A percentile compares a stretch with the other conserved stretches of the same genome.
Conservation (phyloP, 805 yeast genomes). For the Yarrowia osloensis region DNA sequence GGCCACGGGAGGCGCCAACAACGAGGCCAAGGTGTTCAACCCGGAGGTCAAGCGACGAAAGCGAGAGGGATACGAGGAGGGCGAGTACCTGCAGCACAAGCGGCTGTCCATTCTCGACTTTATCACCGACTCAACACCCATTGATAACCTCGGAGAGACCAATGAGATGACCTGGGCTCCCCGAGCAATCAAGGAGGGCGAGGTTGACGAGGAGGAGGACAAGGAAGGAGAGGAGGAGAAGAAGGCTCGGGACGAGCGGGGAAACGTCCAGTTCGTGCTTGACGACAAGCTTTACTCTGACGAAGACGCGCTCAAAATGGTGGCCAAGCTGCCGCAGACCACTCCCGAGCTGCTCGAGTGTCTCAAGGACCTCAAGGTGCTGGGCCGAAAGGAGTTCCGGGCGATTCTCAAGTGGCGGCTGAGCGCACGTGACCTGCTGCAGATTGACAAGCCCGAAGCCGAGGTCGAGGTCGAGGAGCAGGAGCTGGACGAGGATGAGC, state of each 20-base stretch:
- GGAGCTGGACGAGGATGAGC: slow-evolving; percentile 81
- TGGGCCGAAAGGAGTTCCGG: slow-evolving; percentile 93
- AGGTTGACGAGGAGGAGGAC: neutral
- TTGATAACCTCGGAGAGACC: slow-evolving; percentile 73
- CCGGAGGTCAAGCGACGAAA: slow-evolving; percentile 89
- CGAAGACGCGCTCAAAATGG: slow-evolving; percentile 70
- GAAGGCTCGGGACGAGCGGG: neutral
- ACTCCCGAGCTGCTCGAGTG: slow-evolving; percentile 79
- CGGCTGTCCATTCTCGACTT: slow-evolving; percentile 76
- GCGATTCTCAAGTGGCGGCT: slow-evolving; percentile 83
- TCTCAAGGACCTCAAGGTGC: slow-evolving; percentile 85
- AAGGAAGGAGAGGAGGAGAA: neutral
- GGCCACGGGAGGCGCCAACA: slow-evolving; percentile 55
- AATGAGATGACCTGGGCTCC: slow-evolving; percentile 53
- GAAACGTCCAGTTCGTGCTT: slow-evolving; percentile 37
- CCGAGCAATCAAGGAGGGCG: neutral
- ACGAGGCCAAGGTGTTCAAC: slow-evolving; percentile 89
- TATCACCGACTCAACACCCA: slow-evolving; percentile 78
- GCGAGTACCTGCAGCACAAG: slow-evolving; percentile 73
- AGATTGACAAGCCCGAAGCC: slow-evolving; percentile 56
- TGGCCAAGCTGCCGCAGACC: slow-evolving; percentile 73
- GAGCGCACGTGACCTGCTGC: slow-evolving; percentile 76
- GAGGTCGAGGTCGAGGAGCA: slow-evolving; percentile 62
- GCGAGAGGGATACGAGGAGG: slow-evolving; percentile 97
- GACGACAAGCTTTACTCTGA: slow-evolving; percentile 52